phyloP scores from a whole-genome alignment of 495 filamentous ascomycete species.

The Penicillium antarcticum region DNA sequence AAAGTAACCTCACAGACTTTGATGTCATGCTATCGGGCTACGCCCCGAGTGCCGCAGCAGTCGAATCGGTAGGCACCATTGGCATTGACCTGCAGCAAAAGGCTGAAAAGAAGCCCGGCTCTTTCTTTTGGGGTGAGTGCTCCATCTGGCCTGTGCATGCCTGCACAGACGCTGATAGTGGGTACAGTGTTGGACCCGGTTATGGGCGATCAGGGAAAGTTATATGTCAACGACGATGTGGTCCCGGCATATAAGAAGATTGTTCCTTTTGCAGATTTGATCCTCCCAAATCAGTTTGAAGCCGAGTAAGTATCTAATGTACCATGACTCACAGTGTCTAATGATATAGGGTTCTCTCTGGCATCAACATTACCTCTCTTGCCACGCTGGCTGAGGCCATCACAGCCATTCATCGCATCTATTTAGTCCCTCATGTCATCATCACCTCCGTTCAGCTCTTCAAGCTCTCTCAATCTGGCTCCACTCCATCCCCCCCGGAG shows the following conservation, averaged over 20 bases:
- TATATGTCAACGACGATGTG: slow-evolving; percentile 88
- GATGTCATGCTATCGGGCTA: slow-evolving; percentile 93
- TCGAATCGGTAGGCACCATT: slow-evolving; percentile 81
- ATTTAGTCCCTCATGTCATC: slow-evolving; percentile 82
- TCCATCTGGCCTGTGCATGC: background rate
- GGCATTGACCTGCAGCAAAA: slow-evolving; percentile 73
- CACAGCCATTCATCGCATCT: slow-evolving; percentile 68
- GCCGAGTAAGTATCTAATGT: slow-evolving; percentile 64
- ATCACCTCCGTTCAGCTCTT: slow-evolving; percentile 77
- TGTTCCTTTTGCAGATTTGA: slow-evolving; percentile 78
- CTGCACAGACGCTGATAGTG: background rate
- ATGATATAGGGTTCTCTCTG: slow-evolving; percentile 67
- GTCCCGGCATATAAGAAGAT: slow-evolving; percentile 85
- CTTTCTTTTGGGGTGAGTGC: slow-evolving; percentile 80
- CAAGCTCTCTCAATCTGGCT: slow-evolving; percentile 35
- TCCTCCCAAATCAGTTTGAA: slow-evolving; percentile 96
- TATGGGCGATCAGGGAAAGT: slow-evolving; percentile 90
- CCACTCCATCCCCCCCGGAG: slow-evolving; percentile 32
- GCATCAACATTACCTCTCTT: slow-evolving; percentile 75
- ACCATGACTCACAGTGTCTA: background rate
- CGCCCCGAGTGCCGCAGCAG: slow-evolving; percentile 76
- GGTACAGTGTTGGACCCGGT: slow-evolving; percentile 83
- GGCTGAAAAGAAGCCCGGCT: slow-evolving; percentile 59
- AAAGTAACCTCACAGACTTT: slow-evolving; percentile 79
- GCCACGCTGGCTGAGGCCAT: slow-evolving; percentile 69